phyloP scores from a whole-genome alignment of 1,284 basidiomycete genomes.

The Coniferiporia sulphurascens region DNA sequence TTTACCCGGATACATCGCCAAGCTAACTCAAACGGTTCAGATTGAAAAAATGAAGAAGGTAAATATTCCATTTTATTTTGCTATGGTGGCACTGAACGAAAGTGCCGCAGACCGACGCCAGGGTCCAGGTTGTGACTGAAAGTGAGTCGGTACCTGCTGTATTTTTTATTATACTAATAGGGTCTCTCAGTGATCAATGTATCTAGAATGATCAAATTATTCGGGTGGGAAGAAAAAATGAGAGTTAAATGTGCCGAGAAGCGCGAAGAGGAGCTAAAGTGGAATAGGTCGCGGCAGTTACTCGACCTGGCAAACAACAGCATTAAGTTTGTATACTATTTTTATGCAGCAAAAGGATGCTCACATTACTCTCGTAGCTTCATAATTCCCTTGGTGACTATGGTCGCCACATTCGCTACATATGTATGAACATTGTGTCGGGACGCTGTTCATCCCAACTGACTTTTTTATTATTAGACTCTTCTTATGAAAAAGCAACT shows the following conservation, averaged over 20 bases:
- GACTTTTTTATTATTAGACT: constrained; percentile 26
- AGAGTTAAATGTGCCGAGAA: constrained; percentile 44
- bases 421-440: constrained; percentile 25
- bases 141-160: constrained; percentile 26
- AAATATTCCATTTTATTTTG: constrained; percentile 25
- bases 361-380: constrained; percentile 24
- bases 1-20: constrained; percentile 30
- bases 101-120: constrained; percentile 37
- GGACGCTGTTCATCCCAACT: not conserved
- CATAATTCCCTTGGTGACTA: constrained; percentile 41
- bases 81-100: constrained; percentile 21
- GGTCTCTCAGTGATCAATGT: not conserved
- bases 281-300: constrained; percentile 22
- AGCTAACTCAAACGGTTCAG: constrained; percentile 23
- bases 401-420: constrained; percentile 41
- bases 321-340: constrained; percentile 22
- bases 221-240: constrained; percentile 61
- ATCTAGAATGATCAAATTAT: constrained; percentile 61
- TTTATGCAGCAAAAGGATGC: not conserved
- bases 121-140: constrained; percentile 48
- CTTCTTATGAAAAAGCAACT: constrained; percentile 38
- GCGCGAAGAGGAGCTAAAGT: constrained; percentile 36
- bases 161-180: constrained; percentile 10
- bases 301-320: constrained; percentile 23
- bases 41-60: constrained; percentile 27